Base-by-base conservation (phyloP, 1,284 basidiomycete species). In the Lentinula novae-zelandiae region DNA sequence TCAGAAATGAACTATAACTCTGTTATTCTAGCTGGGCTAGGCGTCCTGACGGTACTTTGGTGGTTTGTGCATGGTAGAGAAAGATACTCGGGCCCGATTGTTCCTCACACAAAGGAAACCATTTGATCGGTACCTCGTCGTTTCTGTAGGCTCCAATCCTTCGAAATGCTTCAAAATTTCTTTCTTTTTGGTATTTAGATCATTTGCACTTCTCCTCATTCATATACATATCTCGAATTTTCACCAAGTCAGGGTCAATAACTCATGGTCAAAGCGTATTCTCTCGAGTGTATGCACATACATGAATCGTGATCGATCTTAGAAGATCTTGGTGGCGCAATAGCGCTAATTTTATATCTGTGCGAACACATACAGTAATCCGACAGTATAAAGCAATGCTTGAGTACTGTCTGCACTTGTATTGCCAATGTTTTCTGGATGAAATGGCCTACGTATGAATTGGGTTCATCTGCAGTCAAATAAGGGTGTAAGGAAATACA, bases 21-120 rank as follows among this genome's bases (percentile, higher is more conserved):
- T n/a, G 54, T 20, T 15, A 46, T 56, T 46, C 34, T 56, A 17
- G 42, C 46, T 46, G 54, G 54, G 33, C 31, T 56, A 9, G 42
- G 17, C 27, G 4, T 56, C 10, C 31, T 56, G n/a, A 56, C 54
- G 15, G n/a, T n/a, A 7, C 15, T 31, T 8, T 56, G 54, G 54
- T 56, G 54, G 54, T 46, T 56, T 56, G 39, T 56, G n/a, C 54
- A 56, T 12, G 54, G 54, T 5, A 56, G 34, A 33, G 42, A 46
- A 17, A 44, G 17, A 42, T 56, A 56, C 36, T 27, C 54, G 9
- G 42, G 40, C 8, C 10, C 54, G n/a, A 8, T 9, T 34, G 54
- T 56, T 9, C 54, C 54, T 3, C 40, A 48, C 6, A 4, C 46
- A 3, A 42, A 40, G 31, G 53, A 31, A 9, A 44, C 34, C 7